Base-by-base conservation (phyloP, 306 rosid genomes). In the Biancaea sappan region DNA sequence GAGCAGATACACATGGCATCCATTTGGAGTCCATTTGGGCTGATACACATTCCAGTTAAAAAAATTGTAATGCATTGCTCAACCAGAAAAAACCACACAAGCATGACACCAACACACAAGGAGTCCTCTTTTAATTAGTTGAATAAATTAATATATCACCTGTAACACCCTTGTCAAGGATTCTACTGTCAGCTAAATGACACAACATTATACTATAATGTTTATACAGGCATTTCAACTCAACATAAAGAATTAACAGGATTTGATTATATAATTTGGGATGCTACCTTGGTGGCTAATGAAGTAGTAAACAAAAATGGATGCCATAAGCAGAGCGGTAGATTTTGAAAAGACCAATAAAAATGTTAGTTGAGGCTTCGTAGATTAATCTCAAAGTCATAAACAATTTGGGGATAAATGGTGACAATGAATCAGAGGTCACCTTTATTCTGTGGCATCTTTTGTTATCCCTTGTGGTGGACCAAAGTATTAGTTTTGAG, bases 191-290 rank as follows among this genome's bases (percentile, higher is more conserved):
- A n/a, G 37, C 59, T 31, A 18, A 48, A 68, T 28, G 44, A 31
- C 59, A 44, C 3, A 43, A 16, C 28, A 18, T 28, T 3, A 68
- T 47, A 16, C 14, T 66, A 34, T 32, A 19, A 65, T 41, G 31
- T 22, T 40, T 24, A 40, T 6, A 41, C n/a, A 6, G 53, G 3
- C 34, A 44, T 26, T 66, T 66, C 25, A 6, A 40, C 25, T 44
- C 40, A 44, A 69, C 29, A 58, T 68, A 4, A 34, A 53, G 61
- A 76, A 76, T 9, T 50, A 44, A 46, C n/a, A 65, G 53, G 37
- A 24, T 59, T 6, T 8, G 0, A 6, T 28, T 13, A 14, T 3
- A 52, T 5, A 31, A 56, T 56, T 56, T 11, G 24, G 60, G 26
- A 25, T 24, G 34, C 37, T 58, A 13, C 64, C 15, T 58, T 58